phyloP scores from a whole-genome alignment of 2,329 filamentous ascomycete genomes.

The Rutstroemia sp. region DNA sequence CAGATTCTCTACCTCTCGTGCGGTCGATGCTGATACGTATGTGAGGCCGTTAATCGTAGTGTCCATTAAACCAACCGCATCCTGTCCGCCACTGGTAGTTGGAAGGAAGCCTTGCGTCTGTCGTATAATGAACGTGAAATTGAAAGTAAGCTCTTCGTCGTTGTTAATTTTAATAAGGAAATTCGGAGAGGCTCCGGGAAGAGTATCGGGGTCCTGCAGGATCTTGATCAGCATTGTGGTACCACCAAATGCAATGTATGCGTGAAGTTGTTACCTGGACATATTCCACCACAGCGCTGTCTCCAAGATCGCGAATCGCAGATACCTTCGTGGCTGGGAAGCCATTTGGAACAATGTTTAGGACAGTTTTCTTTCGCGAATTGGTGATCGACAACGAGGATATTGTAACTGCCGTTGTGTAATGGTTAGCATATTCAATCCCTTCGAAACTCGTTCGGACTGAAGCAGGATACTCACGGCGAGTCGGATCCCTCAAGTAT shows the following conservation, averaged over 20 bases:
- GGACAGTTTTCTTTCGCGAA: conserved; percentile 65
- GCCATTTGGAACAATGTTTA: conserved; percentile 75
- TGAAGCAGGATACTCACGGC: conserved; percentile 55
- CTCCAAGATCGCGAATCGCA: conserved; percentile 64
- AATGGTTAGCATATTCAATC: conserved; percentile 9
- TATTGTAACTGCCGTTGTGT: conserved; percentile 62
- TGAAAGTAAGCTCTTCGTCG: conserved; percentile 88
- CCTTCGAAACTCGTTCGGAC: not conserved
- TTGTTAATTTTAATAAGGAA: conserved; percentile 84
- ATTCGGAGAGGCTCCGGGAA: conserved; percentile 46
- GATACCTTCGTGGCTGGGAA: conserved; percentile 76
- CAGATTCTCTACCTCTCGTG: conserved; percentile 84
- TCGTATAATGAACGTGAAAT: conserved; percentile 80
- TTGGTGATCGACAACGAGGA: conserved; percentile 77
- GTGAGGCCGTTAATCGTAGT: conserved; percentile 83
- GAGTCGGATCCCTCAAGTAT: conserved; percentile 84
- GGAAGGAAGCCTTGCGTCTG: conserved; percentile 37
- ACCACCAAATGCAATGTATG: conserved; percentile 9
- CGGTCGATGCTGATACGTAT: conserved; percentile 80
- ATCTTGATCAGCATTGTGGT: conserved; percentile 13
- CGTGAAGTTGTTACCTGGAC: conserved; percentile 59
- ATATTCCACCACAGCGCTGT: conserved; percentile 76
- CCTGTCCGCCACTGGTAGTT: conserved; percentile 41
- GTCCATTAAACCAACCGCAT: conserved; percentile 48
- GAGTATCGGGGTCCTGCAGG: conserved; percentile 66